These are phyloP conservation scores for Colletotrichum sp. DNA, from an alignment of 2,329 filamentous ascomycete genomes.

Conservation along the genomic window DNA sequence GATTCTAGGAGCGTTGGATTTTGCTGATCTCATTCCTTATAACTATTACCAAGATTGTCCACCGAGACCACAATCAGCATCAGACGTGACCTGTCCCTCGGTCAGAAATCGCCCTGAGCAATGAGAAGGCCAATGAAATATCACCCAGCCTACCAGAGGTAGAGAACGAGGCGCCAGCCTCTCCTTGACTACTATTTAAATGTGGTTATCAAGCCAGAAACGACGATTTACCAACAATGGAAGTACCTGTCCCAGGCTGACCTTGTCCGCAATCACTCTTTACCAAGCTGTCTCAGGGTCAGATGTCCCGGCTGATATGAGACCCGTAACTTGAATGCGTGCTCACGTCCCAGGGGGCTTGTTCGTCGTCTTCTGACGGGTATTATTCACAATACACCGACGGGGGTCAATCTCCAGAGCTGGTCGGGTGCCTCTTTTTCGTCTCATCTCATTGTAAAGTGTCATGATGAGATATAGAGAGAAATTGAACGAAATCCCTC, in stretches of 20 bases:
- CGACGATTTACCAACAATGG: background rate
- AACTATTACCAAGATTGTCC: background rate
- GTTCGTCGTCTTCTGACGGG: background rate
- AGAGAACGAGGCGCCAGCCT: background rate
- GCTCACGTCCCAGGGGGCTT: background rate
- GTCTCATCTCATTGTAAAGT: background rate
- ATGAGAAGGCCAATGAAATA: background rate
- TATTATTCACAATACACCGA: background rate
- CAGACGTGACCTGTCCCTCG: background rate
- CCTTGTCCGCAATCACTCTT: background rate
- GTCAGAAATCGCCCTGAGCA: background rate
- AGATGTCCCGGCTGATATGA: background rate
- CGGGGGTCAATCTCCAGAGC: background rate
- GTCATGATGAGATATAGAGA: fast-evolving
- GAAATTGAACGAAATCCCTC: background rate
- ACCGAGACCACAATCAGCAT: background rate
- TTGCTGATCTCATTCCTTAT: no score
- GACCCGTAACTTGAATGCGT: background rate
- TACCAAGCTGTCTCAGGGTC: background rate
- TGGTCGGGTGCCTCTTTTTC: background rate
- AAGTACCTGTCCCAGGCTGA: fast-evolving
- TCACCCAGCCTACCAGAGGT: background rate
- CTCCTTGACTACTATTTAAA: background rate
- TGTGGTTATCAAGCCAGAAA: background rate
- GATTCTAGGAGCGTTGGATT: fast-evolving